phyloP scores from a whole-genome alignment of 805 yeast genomes.

The Huiozyma sinensis region DNA sequence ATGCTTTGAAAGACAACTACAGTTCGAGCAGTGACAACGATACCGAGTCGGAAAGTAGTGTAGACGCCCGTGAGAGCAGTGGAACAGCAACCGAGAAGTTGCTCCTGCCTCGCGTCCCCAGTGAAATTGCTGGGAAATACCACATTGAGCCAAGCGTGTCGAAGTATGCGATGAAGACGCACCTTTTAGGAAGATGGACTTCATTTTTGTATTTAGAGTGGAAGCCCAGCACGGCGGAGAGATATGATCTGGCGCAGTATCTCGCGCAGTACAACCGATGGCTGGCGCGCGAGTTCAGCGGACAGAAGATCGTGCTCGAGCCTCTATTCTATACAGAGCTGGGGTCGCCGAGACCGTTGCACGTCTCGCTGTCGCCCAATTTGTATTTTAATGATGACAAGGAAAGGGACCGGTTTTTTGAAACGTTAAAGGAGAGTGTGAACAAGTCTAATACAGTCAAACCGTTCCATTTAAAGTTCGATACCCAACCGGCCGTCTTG shows the following conservation, averaged over 20 bases:
- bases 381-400: conserved; percentile 4
- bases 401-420: conserved; percentile 7
- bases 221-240: conserved; percentile 12
- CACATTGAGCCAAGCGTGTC: conserved; percentile 14
- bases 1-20: conserved; percentile 9
- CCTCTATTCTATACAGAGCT: conserved; percentile 17
- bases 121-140: conserved; percentile 15
- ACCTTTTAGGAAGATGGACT: conserved; percentile 5
- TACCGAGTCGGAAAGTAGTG: conserved; percentile 4
- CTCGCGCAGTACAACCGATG: conserved; percentile 5
- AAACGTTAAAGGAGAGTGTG: background rate
- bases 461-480: conserved; percentile 2
- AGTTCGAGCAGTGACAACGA: conserved; percentile 10
- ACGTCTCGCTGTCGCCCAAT: conserved; percentile 17
- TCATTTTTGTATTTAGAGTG: conserved; percentile 21
- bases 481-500: background rate
- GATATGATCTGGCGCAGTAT: conserved; percentile 7
- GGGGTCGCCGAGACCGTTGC: conserved; percentile 22
- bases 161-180: background rate
- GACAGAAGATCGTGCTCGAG: conserved; percentile 6
- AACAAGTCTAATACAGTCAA: background rate
- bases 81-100: background rate
- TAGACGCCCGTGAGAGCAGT: background rate
- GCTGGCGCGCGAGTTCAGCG: background rate
- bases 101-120: conserved; percentile 13